Evolutionary conservation across 179 eudicot genomes (phyloP), one percentile per base, ranked within the genome.

Genomic region (Beta corolliflora): DNA sequence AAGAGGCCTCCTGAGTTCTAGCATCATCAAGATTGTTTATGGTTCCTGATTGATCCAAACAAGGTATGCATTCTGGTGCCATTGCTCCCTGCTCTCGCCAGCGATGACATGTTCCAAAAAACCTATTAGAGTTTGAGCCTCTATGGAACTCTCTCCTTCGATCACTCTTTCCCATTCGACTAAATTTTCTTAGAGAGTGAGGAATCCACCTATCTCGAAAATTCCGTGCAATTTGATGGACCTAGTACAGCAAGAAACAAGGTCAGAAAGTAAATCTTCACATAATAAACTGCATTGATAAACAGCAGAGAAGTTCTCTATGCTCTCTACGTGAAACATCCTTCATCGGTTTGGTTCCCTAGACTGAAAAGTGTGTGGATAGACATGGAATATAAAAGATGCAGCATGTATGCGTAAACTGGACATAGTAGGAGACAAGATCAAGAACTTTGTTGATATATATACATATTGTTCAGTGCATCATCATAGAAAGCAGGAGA

Each of bases 131-230:
- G 83, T 86, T 82, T 53, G 86, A 86, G 79, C 70, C 81, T 71
- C 88, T 82, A 41, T 68, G 84, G 56, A 82, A 86, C 68, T 91
- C 98, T 71, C 84, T 78, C 82, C 79, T 83, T 66, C 89, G 84
- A 77, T 86, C 89, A 82, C 75, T 84, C 56, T 83, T 86, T 73
- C 90, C 95, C 77, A 81, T 74, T 86, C 88, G 77, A 80, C 79
- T 81, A 64, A 46, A 86, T 88, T 85, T 91, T 74, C 93, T 91
- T 50, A 84, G 54, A 73, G 78, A 71, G 82, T 91, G 76, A 55
- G 91, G 98, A 75, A 97, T 91, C 95, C 97, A 94, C 86, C 83
- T 88, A 77, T 94, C 97, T 46, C 99, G 90, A 77, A 97, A 96
- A 84, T 82, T 93, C 21, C 97, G 88, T 66, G 99, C 97, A 81